phyloP scores from a whole-genome alignment of 148 eudicot genomes.

The Spergularia bocconei region DNA sequence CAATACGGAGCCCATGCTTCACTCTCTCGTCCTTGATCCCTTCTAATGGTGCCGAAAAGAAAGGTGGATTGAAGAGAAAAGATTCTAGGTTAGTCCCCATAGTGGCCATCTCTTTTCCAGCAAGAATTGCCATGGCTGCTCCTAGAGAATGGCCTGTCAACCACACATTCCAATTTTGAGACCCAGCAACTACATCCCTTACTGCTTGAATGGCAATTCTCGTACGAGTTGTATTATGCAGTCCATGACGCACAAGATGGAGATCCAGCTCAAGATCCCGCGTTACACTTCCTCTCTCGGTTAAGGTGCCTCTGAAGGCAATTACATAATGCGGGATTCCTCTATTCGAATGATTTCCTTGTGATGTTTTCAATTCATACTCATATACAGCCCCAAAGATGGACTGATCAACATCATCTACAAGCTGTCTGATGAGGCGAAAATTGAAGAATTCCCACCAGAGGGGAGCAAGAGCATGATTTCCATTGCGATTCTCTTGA shows the following conservation, averaged over 20 bases:
- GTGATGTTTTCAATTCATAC: slow-evolving; percentile 38
- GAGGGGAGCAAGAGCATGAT: slow-evolving; percentile 63
- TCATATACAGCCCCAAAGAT: slow-evolving; percentile 80
- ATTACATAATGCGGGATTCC: slow-evolving; percentile 56
- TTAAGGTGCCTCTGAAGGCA: slow-evolving; percentile 85
- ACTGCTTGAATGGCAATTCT: slow-evolving; percentile 68
- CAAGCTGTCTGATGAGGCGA: slow-evolving; percentile 43
- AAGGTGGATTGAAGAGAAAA: slow-evolving; percentile 86
- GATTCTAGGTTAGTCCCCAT: slow-evolving; percentile 57
- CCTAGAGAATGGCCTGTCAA: slow-evolving; percentile 90
- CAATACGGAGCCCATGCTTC: slow-evolving; percentile 80
- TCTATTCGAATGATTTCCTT: slow-evolving; percentile 19
- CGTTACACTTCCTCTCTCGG: slow-evolving; percentile 57
- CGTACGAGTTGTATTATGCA: slow-evolving; percentile 72
- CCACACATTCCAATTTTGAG: slow-evolving; percentile 57
- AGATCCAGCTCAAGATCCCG: slow-evolving; percentile 75
- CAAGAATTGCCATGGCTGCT: slow-evolving; percentile 79
- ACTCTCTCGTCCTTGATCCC: slow-evolving; percentile 69
- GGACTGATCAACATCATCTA: slow-evolving; percentile 71
- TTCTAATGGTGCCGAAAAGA: slow-evolving; percentile 79
- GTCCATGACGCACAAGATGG: slow-evolving; percentile 61
- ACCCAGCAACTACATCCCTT: slow-evolving; percentile 57
- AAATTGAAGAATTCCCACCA: slow-evolving; percentile 92
- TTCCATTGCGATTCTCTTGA: slow-evolving; percentile 56
- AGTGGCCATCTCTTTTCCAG: slow-evolving; percentile 84